Evolutionary conservation across 257 asterid genomes (phyloP), one percentile per base, ranked within the genome.

Genomic region (Ophiorrhiza pumila): DNA sequence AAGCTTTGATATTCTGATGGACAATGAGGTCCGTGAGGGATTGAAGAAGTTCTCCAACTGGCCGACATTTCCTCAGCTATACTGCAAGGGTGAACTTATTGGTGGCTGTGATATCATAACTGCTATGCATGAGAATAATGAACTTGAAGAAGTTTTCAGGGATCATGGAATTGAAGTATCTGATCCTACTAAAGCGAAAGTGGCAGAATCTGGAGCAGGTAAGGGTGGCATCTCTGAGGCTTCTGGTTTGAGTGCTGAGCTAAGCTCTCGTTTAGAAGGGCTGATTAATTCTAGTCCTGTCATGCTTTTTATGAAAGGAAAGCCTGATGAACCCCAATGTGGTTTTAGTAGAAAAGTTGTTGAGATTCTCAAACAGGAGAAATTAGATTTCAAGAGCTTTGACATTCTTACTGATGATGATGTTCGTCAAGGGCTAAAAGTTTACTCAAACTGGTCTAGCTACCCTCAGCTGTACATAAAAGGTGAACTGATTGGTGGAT

Each of bases 41-140:
- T 71, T 95, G 83, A 95, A 95, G 87, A 87, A 85, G 77, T 86
- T 84, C 66, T 83, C 99, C 23, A 92, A 90, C 89, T 95, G 99
- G 99, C 99, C 99, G 25, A 95, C 99, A 7, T 92, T 82, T 80
- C 99, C 99, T 68, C 99, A 92, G 76, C 89, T 95, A 35, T 95
- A 90, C 83, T 92, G 92, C 78, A 90, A 88, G 79, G 99, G 99
- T n/a, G 99, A 95, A 75, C 88, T 95, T 42, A 95, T 95, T 55
- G 99, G 99, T 61, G 99, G 98, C 37, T 83, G 90, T 47, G 99
- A 95, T 84, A 92, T 95, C 78, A 85, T 76, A 41, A 83, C 84
- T 71, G 85, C 97, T 41, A 92, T 95, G 98, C 97, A 95, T 58
- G 95, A 95, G 76, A 83, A 74, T 68, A 97, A 98, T 55, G 99